Base-by-base conservation (phyloP, 768 basidiomycete genomes). In the Phylloporus arenicola region DNA sequence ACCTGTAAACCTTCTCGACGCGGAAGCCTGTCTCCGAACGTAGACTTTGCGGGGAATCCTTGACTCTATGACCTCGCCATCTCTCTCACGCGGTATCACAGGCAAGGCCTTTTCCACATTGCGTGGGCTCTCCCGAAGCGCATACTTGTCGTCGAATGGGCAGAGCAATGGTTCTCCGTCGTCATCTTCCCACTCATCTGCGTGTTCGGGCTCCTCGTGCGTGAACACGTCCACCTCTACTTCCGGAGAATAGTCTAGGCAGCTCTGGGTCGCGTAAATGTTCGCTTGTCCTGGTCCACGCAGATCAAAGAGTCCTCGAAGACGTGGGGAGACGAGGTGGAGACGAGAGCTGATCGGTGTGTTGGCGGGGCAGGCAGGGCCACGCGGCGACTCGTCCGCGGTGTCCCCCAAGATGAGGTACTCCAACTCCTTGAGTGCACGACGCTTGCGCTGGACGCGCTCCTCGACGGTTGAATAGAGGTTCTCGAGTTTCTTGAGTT, bases 261-360 rank as follows among this genome's bases (percentile, higher is more conserved):
- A 50, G n/a, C 43, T 68, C 31, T 66, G 67, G 8, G 44, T 51
- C 7, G 54, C 42, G 38, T 67, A 53, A 29, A 51, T 27, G 45
- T 66, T 66, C 20, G 41, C 45, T 20, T 54, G 54, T 3, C 67
- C 60, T 2, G 64, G 64, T 17, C 64, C 64, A 14, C 25, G 62
- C 9, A 64, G 29, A 40, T 66, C 67, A 34, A 67, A 68, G 47
- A 67, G 59, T 10, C 67, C 67, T 13, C 56, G 64, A 37, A 66
- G 64, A 35, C 64, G 64, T 25, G 67, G 67, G 9, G 67, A 57
- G 16, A 56, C 31, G 9, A 42, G 34, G 22, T 45, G 50, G 16
- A 63, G 42, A 17, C 54, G 55, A 42, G 54, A 43, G 33, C 37
- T 22, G 22, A 51, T 45, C 0, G 65, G 65, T 2, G 63, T 65